Evolutionary conservation across 2,329 filamentous ascomycete species (phyloP), one percentile per base, ranked within the genome.

Genomic region (Phoma sp.): DNA sequence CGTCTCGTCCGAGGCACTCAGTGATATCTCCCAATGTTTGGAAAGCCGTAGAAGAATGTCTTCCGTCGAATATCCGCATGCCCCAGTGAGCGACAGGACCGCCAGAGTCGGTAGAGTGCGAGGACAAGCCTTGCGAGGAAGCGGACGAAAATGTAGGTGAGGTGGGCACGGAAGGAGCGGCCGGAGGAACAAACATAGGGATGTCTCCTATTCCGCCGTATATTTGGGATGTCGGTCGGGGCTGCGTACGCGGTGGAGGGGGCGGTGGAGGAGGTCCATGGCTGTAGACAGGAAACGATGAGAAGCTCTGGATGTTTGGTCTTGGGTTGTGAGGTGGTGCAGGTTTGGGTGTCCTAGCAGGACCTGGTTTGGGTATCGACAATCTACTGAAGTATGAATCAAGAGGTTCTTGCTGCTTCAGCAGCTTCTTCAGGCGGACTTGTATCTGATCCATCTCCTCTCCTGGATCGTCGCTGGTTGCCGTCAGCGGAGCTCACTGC

Each of bases 121-220:
- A 74, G 3, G 71, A 69, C 42, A 73, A 72, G 1, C 76, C 75
- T 21, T 73, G 74, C 7, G 76, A 77, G 2, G 78, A 80, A 36
- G 72, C 71, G 15, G 73, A 77, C 4, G 76, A 78, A 47, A 74
- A 76, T 1, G 74, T 76, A 5, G 77, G 77, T 12, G 77, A 78
- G 7, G 73, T 62, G 12, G 76, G 76, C 26, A 74, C 67, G 29
- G 75, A 73, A 14, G 77, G 76, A 2, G 67, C 71, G 5, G 71
- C 60, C 23, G 73, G 73, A 18, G 73, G 73, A 7, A 74, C 55
- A 33, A 59, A 73, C 14, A 56, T 50, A 7, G 68, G 69, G 42
- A 74, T 68, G 5, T 73, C 71, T 11, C 69, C 65, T 38, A 67
- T 63, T 28, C 60, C 65, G 51, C 46, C 65, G 58, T 65, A 56